These are phyloP conservation scores for Penicillium cataractarum DNA, from an alignment of 495 filamentous ascomycete species.

Conservation along the genomic window DNA sequence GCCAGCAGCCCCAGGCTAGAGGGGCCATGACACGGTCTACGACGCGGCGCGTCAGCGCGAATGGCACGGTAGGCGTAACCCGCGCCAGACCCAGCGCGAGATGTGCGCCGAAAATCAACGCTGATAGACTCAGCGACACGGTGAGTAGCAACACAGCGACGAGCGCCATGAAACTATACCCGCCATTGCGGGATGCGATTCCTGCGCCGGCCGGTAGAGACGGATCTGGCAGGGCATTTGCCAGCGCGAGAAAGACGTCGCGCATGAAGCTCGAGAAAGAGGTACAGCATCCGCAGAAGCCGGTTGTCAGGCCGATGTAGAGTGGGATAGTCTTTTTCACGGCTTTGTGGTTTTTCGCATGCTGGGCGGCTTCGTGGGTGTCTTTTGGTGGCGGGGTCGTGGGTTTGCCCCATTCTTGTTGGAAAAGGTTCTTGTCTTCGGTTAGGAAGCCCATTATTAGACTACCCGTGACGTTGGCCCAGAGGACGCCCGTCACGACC, in stretches of 20 bases:
- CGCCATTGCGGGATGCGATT: conserved; percentile 60
- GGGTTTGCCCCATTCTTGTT: conserved; percentile 59
- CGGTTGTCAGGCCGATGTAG: conserved; percentile 89
- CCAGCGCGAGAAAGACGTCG: conserved; percentile 80
- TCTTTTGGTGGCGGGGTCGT: conserved; percentile 2
- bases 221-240: conserved; percentile 69
- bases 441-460: conserved; percentile 83
- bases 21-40: conserved; percentile 65
- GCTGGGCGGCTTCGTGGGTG: conserved; percentile 27
- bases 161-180: conserved; percentile 81
- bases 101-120: conserved; percentile 58
- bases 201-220: conserved; percentile 22
- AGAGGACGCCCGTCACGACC: conserved; percentile 72
- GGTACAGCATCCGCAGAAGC: conserved; percentile 92
- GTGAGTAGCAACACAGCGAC: conserved; percentile 71
- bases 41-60: conserved; percentile 55
- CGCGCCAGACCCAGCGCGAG: conserved; percentile 62
- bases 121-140: conserved; percentile 65
- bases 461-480: conserved; percentile 89
- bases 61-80: conserved; percentile 61
- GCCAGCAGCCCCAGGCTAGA: conserved; percentile 73
- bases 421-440: conserved; percentile 79
- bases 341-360: conserved; percentile 41
- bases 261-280: conserved; percentile 90
- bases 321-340: conserved; percentile 83